These are phyloP conservation scores for Russula sp. DNA, from an alignment of 768 basidiomycete genomes.

Conservation along the genomic window DNA sequence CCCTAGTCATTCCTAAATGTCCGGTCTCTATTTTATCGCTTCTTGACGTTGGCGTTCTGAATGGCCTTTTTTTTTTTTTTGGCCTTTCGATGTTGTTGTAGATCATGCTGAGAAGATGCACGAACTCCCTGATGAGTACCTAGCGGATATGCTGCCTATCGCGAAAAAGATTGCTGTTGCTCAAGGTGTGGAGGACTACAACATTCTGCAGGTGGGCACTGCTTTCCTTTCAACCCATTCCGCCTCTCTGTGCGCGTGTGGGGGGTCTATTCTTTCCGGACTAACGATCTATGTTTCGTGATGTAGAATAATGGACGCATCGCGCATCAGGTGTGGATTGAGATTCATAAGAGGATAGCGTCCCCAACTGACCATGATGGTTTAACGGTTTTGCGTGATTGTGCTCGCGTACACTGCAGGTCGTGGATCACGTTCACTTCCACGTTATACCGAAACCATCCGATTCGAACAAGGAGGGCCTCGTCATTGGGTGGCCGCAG, in stretches of 20 bases:
- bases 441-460: constrained; percentile 90
- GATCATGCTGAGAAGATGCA: constrained; percentile 86
- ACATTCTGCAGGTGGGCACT: constrained; percentile 63
- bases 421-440: constrained; percentile 87
- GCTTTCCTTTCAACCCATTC: background rate
- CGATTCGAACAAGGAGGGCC: constrained; percentile 61
- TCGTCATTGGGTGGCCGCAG: constrained; percentile 80
- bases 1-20: constrained; percentile 94
- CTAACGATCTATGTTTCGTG: background rate
- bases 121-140: constrained; percentile 82
- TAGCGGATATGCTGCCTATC: constrained; percentile 71
- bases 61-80: background rate
- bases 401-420: constrained; percentile 37
- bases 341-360: background rate
- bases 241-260: background rate
- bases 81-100: constrained; percentile 35
- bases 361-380: background rate
- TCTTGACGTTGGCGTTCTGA: background rate
- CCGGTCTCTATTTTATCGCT: constrained; percentile 11
- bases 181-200: constrained; percentile 74
- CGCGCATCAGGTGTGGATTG: constrained; percentile 43
- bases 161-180: constrained; percentile 87
- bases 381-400: background rate
- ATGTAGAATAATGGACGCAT: constrained; percentile 67
- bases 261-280: background rate